Percentiles rank a stretch among this genome's conserved stretches.
Evolutionary conservation across 257 asterid genomes (phyloP).

Genomic region (Ilex aquifolium): DNA sequence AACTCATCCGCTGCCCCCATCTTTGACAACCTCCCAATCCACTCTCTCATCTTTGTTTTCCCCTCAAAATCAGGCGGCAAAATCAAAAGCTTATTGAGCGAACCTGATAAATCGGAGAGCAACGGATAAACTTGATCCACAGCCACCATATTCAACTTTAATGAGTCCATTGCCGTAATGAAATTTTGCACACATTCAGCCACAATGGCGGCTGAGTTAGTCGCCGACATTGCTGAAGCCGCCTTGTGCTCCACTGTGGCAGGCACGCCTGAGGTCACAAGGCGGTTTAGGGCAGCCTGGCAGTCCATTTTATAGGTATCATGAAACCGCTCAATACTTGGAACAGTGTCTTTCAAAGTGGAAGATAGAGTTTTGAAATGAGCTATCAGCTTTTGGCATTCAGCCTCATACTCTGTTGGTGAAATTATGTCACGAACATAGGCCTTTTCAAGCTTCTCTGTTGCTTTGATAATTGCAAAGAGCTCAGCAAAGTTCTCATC

Average conservation of each 20-base stretch:
- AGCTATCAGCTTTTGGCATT: conserved; percentile 79
- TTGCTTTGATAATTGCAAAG: conserved; percentile 83
- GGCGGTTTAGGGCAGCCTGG: conserved; percentile 72
- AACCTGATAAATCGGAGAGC: conserved; percentile 67
- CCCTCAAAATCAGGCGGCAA: conserved; percentile 92
- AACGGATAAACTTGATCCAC: conserved; percentile 93
- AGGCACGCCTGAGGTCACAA: conserved; percentile 73
- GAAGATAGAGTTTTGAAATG: conserved; percentile 87
- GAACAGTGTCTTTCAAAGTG: conserved; percentile 68
- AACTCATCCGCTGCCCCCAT: conserved; percentile 97
- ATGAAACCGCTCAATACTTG: conserved; percentile 78
- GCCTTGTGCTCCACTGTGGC: conserved; percentile 91
- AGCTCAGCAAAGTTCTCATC: conserved; percentile 85
- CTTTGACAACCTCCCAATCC: conserved; percentile 78
- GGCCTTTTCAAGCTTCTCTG: conserved; percentile 90
- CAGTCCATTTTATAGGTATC: conserved; percentile 89
- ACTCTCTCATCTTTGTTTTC: conserved; percentile 84
- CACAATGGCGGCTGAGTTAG: conserved; percentile 72
- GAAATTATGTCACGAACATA: conserved; percentile 77
- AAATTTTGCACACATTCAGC: conserved; percentile 92
- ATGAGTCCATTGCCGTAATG: conserved; percentile 88
- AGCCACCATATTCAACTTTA: conserved; percentile 84
- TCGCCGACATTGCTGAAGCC: conserved; percentile 43
- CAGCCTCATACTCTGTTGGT: conserved; percentile 58
- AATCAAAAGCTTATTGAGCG: conserved; percentile 71